Evolutionary conservation across 768 basidiomycete species (phyloP), one percentile per base, ranked within the genome.

Genomic region (Mycena capillaripes): DNA sequence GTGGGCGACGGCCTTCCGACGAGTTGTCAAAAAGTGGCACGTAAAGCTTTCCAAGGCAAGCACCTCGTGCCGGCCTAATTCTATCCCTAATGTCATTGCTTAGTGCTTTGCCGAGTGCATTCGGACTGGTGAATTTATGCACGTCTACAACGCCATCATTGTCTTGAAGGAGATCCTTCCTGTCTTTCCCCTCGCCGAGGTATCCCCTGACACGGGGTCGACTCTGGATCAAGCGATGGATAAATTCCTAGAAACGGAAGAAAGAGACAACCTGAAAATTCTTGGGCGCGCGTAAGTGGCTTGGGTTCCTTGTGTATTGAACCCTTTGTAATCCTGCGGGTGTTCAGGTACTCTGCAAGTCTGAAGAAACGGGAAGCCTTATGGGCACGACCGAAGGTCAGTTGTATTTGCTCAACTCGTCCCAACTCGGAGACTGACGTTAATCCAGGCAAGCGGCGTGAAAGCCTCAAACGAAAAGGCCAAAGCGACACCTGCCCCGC

Each of bases 111-210:
- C 88, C 23, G 92, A 91, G 36, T 96, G 94, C 78, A 92, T 98
- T 71, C 89, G 92, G 77, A 93, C 96, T 2, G 90, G 89, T 59
- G 97, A 97, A 78, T 99, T 97, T 80, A 97, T 98, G 94, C 96
- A 96, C 77, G 95, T 98, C 64, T 97, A 97, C 82, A 99, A 99
- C 79, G 89, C 95, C n/a, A 94, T 99, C 81, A 90, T 97, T 44
- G 92, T 99, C 32, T 86, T 98, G 73, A 95, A 97, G 78, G 95
- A 98, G 80, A 90, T 98, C 25, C 87, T 97, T 34, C 92, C 95
- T 1, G 93, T 95, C 59, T 98, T 98, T 83, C 97, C 97, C 30
- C 78, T 94, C 12, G 88, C 90, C 21, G 82, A 89, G 14, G 89
- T 92, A 38, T 79, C 82, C 44, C 83, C 83, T 52, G 88, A 86